Base-by-base conservation (phyloP, 352 stramenopile genomes). In the Phytophthora vignae region DNA sequence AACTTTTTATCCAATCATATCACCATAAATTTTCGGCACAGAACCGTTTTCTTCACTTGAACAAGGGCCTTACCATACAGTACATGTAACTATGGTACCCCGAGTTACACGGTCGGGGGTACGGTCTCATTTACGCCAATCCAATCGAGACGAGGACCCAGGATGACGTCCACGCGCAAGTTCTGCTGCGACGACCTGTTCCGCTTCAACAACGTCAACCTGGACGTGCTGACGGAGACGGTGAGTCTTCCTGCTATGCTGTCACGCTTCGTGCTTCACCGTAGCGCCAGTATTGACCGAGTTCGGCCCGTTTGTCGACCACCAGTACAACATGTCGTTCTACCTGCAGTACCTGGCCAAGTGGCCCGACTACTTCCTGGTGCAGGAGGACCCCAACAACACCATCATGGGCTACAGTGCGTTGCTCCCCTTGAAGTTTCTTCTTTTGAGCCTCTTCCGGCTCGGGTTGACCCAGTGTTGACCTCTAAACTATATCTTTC, bases 161-260 rank as follows among this genome's bases (percentile, higher is more conserved):
- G 17, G 42, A 99, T 99, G 97, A 98, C 97, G 27, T 99, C 97
- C 33, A 94, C 97, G 57, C 82, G 97, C 61, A 96, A 95, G 69
- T 99, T 99, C 77, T 83, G 87, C 65, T 99, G 98, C 85, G 90
- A 99, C 55, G 98, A 99, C 82, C 84, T 99, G 60, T 97, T 99
- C 67, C 91, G 92, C 57, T 99, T 99, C 84, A 99, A 99, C 79
- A 98, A 99, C 57, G 93, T 99, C 67, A 99, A 99, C 77, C 86
- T 99, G 50, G 97, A 99, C 77, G 87, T 98, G 60, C 84, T 99
- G 19, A 99, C 96, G 38, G 95, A 96, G 85, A 99, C 96, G 85
- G 85, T 94, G 59, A 22, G 80, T 25, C 70, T 14, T 25, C 36
- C 46, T 3, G 21, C 40, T 49, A 19, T 52, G 19, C 22, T 61